phyloP scores from a whole-genome alignment of 129 eudicot genomes.

The Scalesia atractyloides region DNA sequence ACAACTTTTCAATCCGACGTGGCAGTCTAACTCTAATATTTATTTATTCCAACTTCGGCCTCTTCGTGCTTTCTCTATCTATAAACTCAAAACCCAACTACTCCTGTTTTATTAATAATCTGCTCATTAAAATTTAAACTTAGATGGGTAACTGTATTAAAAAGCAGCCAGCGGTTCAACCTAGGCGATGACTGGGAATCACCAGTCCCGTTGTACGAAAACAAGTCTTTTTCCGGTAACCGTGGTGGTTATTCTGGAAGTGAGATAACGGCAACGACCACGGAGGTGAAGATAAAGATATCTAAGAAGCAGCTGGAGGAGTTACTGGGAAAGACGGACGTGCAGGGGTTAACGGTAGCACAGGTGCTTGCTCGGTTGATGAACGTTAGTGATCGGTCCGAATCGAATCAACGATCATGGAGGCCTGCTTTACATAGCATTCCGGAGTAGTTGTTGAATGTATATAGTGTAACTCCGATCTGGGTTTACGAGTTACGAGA shows the following conservation, averaged over 20 bases:
- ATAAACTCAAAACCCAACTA: conserved; percentile 25
- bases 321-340: conserved; percentile 39
- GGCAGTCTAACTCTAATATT: conserved; percentile 4
- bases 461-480: background rate
- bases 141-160: conserved; percentile 53
- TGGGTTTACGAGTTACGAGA: conserved; percentile 2
- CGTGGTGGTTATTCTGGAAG: background rate
- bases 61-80: too few species aligned
- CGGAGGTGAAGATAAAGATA: conserved; percentile 56
- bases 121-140: background rate
- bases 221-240: background rate
- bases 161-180: conserved; percentile 32
- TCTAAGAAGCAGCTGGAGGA: conserved; percentile 56
- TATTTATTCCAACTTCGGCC: conserved; percentile 25
- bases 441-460: conserved; percentile 29
- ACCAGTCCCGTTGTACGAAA: background rate
- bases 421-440: conserved; percentile 54
- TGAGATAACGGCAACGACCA: conserved; percentile 13
- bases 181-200: conserved; percentile 34
- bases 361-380: conserved; percentile 42
- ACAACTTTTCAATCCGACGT: conserved; percentile 15
- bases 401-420: conserved; percentile 46
- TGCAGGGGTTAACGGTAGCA: conserved; percentile 37
- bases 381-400: conserved; percentile 34
- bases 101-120: background rate